phyloP scores from a whole-genome alignment of 257 asterid genomes.

The Pogostemon cablin region DNA sequence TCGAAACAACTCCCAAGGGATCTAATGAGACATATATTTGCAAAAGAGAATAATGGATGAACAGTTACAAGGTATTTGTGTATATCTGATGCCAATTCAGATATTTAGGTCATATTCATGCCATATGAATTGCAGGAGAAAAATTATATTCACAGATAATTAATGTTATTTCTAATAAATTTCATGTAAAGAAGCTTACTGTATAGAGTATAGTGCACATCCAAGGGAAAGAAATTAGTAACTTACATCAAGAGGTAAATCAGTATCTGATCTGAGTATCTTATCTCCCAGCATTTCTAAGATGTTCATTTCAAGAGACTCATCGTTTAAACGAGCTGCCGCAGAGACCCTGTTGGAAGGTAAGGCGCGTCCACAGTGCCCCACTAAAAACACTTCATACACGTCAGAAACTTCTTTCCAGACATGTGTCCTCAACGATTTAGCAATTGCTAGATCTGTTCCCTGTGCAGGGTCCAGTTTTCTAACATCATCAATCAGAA shows the following conservation, averaged over 20 bases:
- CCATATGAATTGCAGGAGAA: not conserved
- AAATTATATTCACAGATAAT: conserved; percentile 5
- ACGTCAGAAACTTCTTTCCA: conserved; percentile 99
- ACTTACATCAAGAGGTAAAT: conserved; percentile 81
- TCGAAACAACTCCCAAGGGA: conserved; percentile 5
- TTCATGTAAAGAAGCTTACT: conserved; percentile 26
- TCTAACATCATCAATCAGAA: conserved; percentile 66
- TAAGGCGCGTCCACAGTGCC: conserved; percentile 96
- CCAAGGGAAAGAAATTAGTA: conserved; percentile 24
- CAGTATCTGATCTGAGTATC: conserved; percentile 68
- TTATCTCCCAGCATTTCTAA: conserved; percentile 80
- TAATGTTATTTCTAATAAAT: not conserved
- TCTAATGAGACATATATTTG: not conserved
- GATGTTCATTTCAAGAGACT: conserved; percentile 81
- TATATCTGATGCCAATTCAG: conserved; percentile 13
- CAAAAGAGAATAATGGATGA: not conserved
- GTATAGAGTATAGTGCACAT: conserved; percentile 32
- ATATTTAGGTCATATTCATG: not conserved
- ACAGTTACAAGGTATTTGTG: conserved; percentile 11
- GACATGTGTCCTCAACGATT: conserved; percentile 67
- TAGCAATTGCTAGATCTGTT: conserved; percentile 42
- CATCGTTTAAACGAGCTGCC: conserved; percentile 63
- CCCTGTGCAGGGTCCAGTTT: conserved; percentile 41
- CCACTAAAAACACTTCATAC: conserved; percentile 83
- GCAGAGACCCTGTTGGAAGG: conserved; percentile 68